Percentiles rank a stretch among this genome's conserved stretches.
Conservation (phyloP, 73 alveolate genomes). For the Tetrahymena borealis region DNA sequence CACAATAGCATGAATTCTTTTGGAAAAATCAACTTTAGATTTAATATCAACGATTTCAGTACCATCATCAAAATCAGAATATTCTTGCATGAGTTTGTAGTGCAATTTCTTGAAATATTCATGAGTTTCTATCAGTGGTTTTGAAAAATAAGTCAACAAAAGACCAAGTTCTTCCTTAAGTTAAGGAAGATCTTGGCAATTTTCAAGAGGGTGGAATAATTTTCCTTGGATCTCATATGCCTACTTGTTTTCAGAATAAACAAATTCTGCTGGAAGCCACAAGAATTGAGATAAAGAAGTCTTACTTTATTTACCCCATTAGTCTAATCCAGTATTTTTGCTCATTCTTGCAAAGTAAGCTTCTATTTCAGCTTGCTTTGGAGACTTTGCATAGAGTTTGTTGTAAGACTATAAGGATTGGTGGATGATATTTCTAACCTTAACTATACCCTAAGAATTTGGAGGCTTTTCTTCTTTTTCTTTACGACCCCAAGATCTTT, state of each 20-base stretch:
- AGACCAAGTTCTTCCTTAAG: neutral
- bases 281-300: neutral
- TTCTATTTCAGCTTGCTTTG: neutral
- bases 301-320: neutral
- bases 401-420: neutral
- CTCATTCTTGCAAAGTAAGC: neutral
- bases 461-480: neutral
- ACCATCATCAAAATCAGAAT: neutral
- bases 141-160: neutral
- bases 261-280: neutral
- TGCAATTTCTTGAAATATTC: neutral
- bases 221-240: neutral
- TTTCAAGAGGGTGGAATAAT: neutral
- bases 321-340: neutral
- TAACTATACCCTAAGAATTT: neutral
- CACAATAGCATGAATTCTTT: neutral
- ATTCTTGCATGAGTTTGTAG: neutral
- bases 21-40: neutral
- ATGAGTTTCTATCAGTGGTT: neutral
- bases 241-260: neutral
- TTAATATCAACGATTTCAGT: neutral
- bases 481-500: neutral
- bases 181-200: neutral
- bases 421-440: neutral
- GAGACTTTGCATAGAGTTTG: neutral